phyloP scores from a whole-genome alignment of 225 moss, liverwort and hornwort species.

The Climacium dendroides region DNA sequence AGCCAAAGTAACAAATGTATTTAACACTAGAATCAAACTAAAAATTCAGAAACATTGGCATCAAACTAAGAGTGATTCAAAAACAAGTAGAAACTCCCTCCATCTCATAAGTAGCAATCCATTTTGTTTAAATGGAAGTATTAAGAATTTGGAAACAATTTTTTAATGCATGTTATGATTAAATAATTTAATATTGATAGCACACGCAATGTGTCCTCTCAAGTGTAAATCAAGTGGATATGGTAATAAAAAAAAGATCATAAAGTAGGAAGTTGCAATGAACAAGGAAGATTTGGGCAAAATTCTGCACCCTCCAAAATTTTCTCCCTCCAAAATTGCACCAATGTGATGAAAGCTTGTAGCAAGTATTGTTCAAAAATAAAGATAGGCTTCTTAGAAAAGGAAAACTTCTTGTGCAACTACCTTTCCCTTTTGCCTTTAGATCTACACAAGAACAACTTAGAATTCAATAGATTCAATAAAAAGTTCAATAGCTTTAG shows the following conservation, averaged over 20 bases:
- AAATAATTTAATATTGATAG: neutral
- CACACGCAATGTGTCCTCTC: neutral
- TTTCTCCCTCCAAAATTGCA: rapidly evolving
- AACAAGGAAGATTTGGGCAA: rapidly evolving
- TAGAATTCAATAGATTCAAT: too few species aligned
- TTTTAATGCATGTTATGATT: neutral
- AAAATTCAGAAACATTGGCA: neutral
- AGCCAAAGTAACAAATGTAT: neutral
- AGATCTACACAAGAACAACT: neutral
- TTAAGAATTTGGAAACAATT: neutral
- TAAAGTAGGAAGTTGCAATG: neutral
- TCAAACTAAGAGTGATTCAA: neutral
- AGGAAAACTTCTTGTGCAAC: neutral
- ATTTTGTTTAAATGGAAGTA: neutral
- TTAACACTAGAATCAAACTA: neutral
- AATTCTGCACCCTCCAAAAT: too few species aligned
- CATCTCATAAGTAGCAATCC: neutral
- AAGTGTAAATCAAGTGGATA: neutral
- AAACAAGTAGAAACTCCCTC: neutral
- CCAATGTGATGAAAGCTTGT: too few species aligned
- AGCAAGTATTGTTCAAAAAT: neutral
- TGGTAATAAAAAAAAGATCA: neutral
- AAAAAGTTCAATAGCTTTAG: too few species aligned
- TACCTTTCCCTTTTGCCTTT: neutral
- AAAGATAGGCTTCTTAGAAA: neutral